phyloP scores from a whole-genome alignment of 495 filamentous ascomycete species.

The Neurospora sp. region DNA sequence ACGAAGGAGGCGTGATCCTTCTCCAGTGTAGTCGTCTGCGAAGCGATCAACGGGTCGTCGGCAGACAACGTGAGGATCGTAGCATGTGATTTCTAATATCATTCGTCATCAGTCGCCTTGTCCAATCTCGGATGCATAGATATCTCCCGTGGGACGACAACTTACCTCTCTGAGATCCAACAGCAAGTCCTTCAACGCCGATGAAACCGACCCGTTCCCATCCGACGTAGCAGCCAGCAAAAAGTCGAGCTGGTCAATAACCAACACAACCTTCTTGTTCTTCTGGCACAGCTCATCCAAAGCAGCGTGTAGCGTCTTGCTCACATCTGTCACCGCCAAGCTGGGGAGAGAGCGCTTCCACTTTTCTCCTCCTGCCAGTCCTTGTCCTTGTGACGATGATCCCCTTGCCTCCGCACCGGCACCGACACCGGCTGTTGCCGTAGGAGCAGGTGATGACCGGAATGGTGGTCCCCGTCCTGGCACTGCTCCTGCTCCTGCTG shows the following conservation, averaged over 20 bases:
- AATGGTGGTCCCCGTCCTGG: not conserved
- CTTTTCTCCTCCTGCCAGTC: not conserved
- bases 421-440: too few relatives aligned
- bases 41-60: constrained; percentile 56
- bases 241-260: constrained; percentile 49
- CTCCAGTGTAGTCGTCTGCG: constrained; percentile 53
- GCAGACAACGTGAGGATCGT: constrained; percentile 58
- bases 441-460: not conserved
- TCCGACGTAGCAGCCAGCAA: constrained; percentile 37
- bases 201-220: constrained; percentile 15
- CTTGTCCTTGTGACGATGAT: not conserved
- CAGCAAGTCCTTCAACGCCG: constrained; percentile 32
- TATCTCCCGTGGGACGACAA: not conserved
- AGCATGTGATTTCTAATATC: constrained; percentile 39
- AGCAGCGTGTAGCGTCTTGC: constrained; percentile 18
- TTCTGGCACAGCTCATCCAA: constrained; percentile 16
- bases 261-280: constrained; percentile 31
- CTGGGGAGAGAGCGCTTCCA: constrained; percentile 6
- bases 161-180: constrained; percentile 45
- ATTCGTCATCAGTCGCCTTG: constrained; percentile 5
- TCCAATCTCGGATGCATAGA: not conserved
- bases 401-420: not conserved
- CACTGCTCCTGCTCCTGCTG: not conserved
- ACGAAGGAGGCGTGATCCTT: constrained; percentile 59
- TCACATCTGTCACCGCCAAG: constrained; percentile 10